Base-by-base conservation (phyloP, 2,329 filamentous ascomycete genomes). In the Trichoderma semiorbis region DNA sequence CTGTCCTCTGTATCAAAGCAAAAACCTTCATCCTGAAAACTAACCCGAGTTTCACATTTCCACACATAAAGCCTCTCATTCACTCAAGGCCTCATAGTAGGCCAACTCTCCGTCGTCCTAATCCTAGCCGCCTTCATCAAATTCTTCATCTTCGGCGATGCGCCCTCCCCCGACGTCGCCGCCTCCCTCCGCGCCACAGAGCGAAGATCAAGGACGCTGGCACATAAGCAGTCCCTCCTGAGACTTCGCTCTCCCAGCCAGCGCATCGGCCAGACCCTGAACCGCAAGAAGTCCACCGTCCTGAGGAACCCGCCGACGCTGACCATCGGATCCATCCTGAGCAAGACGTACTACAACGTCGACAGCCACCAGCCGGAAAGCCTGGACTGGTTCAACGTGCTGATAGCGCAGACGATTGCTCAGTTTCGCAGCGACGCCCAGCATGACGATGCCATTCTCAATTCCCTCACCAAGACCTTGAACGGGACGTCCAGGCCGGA, bases 91-190 rank as follows among this genome's bases (percentile, higher is more conserved):
- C 92, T 99, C 76, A 90, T 99, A 63, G 87, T 98, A 36, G 96
- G 96, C 64, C 96, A 99, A 81, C 87, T 99, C 66, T 97, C 94
- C 2, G 93, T 99, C 60, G 93, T 97, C 16, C 85, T 98, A 28
- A 87, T 99, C 50, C 90, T 99, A 73, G 95, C 94, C 75, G 93
- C 92, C 76, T 98, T 99, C 83, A 98, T 99, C 82, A 97, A 97
- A 81, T 99, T 98, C 89, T 99, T 99, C 88, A 98, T 99, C 79
- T 98, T 99, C 79, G 96, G 96, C 77, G 96, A 98, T 79, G 90
- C 94, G 6, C 94, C 94, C 1, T 94, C 93, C 1, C 87, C 94
- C 73, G 94, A 97, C 74, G 90, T 92, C 69, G 93, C 92, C 24
- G 93, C 94, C 14, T 87, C 93, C 8, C 85, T 92, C 57, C 90